phyloP scores from a whole-genome alignment of 179 eudicot genomes.

The Patellifolia procumbens region DNA sequence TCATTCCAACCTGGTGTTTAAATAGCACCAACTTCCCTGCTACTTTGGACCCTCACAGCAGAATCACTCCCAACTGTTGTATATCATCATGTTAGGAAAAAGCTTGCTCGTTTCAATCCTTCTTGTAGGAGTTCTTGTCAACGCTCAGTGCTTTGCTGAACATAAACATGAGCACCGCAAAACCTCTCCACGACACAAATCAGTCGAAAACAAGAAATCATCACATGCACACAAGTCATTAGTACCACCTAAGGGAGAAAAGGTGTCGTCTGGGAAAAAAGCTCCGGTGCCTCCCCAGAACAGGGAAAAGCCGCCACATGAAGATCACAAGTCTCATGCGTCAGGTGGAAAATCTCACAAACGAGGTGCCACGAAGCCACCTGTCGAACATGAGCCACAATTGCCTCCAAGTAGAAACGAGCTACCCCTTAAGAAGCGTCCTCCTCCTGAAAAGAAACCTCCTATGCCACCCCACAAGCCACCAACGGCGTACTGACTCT shows the following conservation, averaged over 20 bases:
- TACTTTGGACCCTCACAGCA: not conserved
- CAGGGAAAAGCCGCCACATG: not conserved
- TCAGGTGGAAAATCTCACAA: not conserved
- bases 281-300: not conserved
- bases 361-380: not conserved
- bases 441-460: constrained; percentile 4
- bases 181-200: not conserved
- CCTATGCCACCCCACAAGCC: constrained; percentile 13
- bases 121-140: not conserved
- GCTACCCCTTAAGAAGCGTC: not conserved
- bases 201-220: not conserved
- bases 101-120: not conserved
- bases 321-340: not conserved
- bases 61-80: not conserved
- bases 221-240: not conserved
- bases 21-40: not conserved
- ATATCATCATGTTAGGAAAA: constrained; percentile 1
- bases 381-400: not conserved
- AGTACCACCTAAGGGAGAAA: not conserved
- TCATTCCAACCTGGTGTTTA: not conserved
- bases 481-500: not conserved
- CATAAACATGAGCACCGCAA: constrained; percentile 6
- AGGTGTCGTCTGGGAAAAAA: not conserved
- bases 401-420: not conserved
- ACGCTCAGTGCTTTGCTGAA: not conserved